Conservation (phyloP, 2,329 filamentous ascomycete species). For the Fusarium ambrosium region DNA sequence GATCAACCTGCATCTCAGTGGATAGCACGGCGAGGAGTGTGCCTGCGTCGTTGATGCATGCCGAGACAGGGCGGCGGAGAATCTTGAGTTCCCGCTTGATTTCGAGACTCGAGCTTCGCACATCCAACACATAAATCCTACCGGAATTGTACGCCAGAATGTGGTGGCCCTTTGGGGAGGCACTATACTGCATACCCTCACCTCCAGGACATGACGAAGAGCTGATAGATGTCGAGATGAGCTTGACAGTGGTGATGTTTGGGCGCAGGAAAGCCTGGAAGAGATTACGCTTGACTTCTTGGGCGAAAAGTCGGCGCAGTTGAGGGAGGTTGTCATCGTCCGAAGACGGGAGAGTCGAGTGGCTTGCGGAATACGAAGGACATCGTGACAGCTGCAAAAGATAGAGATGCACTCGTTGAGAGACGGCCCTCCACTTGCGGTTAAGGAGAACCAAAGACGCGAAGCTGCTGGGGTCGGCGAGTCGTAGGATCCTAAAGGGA, state of each 20-base stretch:
- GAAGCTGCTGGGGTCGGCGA: constrained; percentile 73
- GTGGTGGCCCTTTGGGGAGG: constrained; percentile 81
- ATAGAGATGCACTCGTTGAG: constrained; percentile 74
- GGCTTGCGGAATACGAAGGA: constrained; percentile 68
- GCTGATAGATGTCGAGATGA: constrained; percentile 87
- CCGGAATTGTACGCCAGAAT: constrained; percentile 88
- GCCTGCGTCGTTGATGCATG: constrained; percentile 84
- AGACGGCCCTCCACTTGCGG: constrained; percentile 74
- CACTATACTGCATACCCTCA: constrained; percentile 87
- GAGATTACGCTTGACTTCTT: constrained; percentile 80
- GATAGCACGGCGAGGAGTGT: constrained; percentile 83
- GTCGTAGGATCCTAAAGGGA: constrained; percentile 69
- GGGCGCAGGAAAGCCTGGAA: constrained; percentile 83
- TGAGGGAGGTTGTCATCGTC: constrained; percentile 66
- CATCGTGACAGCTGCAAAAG: constrained; percentile 72
- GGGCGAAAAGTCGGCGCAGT: constrained; percentile 75
- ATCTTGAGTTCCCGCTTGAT: constrained; percentile 86
- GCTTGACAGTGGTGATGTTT: constrained; percentile 77
- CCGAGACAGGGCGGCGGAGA: constrained; percentile 78
- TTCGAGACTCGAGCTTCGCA: constrained; percentile 69
- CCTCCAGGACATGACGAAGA: constrained; percentile 86
- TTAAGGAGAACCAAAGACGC: constrained; percentile 76
- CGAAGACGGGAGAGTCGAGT: constrained; percentile 55
- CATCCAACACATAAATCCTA: constrained; percentile 83
- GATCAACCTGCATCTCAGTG: constrained; percentile 84